A percentile compares a stretch with the other conserved stretches of the same genome.
phyloP scores from a whole-genome alignment of 2,329 filamentous ascomycete species.

The Colletotrichum sp. region DNA sequence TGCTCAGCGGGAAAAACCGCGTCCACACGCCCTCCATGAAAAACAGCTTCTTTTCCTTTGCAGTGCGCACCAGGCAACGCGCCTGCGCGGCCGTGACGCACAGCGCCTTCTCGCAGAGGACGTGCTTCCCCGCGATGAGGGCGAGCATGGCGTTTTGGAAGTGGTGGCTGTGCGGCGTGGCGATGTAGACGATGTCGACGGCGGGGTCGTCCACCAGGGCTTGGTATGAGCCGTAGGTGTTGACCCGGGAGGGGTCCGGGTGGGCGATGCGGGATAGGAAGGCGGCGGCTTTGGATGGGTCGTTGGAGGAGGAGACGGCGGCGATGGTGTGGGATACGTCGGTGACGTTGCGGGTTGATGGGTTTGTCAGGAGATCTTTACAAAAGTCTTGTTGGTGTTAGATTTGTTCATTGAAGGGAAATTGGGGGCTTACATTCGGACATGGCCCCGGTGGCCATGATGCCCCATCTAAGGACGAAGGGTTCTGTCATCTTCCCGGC shows the following conservation, averaged over 20 bases:
- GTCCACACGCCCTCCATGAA: constrained; percentile 93
- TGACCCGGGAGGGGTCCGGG: constrained; percentile 70
- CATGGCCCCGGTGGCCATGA: constrained; percentile 65
- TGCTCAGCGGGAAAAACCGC: constrained; percentile 82
- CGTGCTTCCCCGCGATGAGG: constrained; percentile 81
- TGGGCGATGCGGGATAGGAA: constrained; percentile 76
- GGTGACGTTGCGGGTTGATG: constrained; percentile 68
- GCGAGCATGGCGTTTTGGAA: constrained; percentile 88
- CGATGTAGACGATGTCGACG: constrained; percentile 87
- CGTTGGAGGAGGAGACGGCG: constrained; percentile 78
- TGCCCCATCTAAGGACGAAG: constrained; percentile 60
- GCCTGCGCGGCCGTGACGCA: constrained; percentile 83
- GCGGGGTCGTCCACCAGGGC: constrained; percentile 79
- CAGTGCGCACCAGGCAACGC: constrained; percentile 73
- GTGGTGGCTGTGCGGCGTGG: constrained; percentile 90
- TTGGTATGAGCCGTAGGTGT: constrained; percentile 80
- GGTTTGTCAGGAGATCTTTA: constrained; percentile 79
- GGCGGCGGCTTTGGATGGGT: constrained; percentile 80
- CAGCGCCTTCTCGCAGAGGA: constrained; percentile 89
- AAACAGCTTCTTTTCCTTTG: constrained; percentile 74
- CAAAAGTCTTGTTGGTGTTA: constrained; percentile 58
- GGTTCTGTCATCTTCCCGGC: constrained; percentile 48
- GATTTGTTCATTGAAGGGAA: background rate
- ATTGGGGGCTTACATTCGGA: constrained; percentile 51
- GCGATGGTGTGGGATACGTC: constrained; percentile 76